Evolutionary conservation across 805 yeast species (phyloP).

Genomic region (Tetrapisispora pingtungensis): DNA sequence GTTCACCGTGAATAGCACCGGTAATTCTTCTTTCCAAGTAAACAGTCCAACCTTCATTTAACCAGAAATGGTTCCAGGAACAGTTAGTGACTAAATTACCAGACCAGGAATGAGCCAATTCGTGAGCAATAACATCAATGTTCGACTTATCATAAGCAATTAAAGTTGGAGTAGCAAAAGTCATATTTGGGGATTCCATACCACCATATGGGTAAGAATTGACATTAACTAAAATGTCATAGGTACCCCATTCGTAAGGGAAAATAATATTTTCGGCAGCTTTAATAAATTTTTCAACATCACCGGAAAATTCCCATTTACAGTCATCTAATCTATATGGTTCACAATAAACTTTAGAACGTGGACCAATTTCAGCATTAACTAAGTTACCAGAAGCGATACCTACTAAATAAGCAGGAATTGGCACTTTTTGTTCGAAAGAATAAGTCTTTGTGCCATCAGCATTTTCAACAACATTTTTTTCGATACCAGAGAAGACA

Average conservation of each 20-base stretch:
- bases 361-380: conserved; percentile 66
- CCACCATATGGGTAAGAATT: conserved; percentile 81
- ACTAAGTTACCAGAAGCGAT: conserved; percentile 75
- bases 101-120: conserved; percentile 86
- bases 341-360: conserved; percentile 75
- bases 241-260: conserved; percentile 76
- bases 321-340: conserved; percentile 58
- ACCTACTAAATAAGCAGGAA: conserved; percentile 76
- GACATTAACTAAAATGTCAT: conserved; percentile 73
- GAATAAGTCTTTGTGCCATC: conserved; percentile 29
- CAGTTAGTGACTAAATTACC: conserved; percentile 86
- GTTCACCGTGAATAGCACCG: conserved; percentile 70
- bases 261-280: conserved; percentile 66
- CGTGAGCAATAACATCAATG: conserved; percentile 87
- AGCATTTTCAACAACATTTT: conserved; percentile 5
- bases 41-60: conserved; percentile 95
- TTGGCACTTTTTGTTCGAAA: conserved; percentile 69
- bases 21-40: conserved; percentile 77
- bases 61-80: conserved; percentile 91
- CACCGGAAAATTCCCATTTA: conserved; percentile 69
- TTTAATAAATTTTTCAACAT: conserved; percentile 68
- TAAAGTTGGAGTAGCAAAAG: conserved; percentile 84
- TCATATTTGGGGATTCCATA: conserved; percentile 88
- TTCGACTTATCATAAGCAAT: conserved; percentile 77
- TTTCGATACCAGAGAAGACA: conserved; percentile 58